A percentile compares a stretch with the other conserved stretches of the same genome.
phyloP scores from a whole-genome alignment of 495 filamentous ascomycete species.

The Tuber calosporum region DNA sequence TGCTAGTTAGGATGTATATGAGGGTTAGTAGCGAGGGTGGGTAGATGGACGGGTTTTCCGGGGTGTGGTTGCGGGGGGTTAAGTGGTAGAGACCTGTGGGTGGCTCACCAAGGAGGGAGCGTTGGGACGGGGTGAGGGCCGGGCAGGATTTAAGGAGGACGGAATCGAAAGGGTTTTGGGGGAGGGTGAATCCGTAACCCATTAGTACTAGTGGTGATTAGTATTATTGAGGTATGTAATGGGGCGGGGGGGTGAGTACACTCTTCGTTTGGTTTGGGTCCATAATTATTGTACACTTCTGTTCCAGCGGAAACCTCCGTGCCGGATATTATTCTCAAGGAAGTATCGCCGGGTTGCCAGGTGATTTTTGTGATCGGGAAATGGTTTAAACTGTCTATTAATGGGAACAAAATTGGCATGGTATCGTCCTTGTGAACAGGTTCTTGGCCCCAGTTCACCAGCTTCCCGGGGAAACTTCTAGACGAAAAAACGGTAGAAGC shows the following conservation, averaged over 20 bases:
- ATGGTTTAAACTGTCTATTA: constrained; percentile 59
- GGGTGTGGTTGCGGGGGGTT: constrained; percentile 4
- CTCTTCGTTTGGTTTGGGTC: constrained; percentile 60
- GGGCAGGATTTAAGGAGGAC: constrained; percentile 37
- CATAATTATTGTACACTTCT: constrained; percentile 64
- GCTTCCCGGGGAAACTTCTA: constrained; percentile 46
- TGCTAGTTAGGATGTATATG: constrained; percentile 36
- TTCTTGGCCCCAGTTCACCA: constrained; percentile 24
- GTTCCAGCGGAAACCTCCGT: constrained; percentile 47
- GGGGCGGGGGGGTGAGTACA: constrained; percentile 43
- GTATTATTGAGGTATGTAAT: not conserved
- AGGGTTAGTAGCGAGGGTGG: constrained; percentile 22
- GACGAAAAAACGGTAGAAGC: constrained; percentile 58
- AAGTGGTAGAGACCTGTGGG: constrained; percentile 26
- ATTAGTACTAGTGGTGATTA: constrained; percentile 49
- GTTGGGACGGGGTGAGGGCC: constrained; percentile 20
- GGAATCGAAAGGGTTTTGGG: constrained; percentile 51
- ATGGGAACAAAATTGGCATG: constrained; percentile 53
- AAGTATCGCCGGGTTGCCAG: constrained; percentile 51
- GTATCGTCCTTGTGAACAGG: constrained; percentile 5
- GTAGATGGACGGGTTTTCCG: not conserved
- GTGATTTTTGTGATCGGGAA: constrained; percentile 52
- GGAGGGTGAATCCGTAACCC: constrained; percentile 61
- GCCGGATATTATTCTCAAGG: constrained; percentile 49
- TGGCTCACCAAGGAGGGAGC: constrained; percentile 3